Evolutionary conservation across 176 grass and related monocot species (phyloP), one percentile per base, ranked within the genome.

Genomic region (Oryza rufipogon): DNA sequence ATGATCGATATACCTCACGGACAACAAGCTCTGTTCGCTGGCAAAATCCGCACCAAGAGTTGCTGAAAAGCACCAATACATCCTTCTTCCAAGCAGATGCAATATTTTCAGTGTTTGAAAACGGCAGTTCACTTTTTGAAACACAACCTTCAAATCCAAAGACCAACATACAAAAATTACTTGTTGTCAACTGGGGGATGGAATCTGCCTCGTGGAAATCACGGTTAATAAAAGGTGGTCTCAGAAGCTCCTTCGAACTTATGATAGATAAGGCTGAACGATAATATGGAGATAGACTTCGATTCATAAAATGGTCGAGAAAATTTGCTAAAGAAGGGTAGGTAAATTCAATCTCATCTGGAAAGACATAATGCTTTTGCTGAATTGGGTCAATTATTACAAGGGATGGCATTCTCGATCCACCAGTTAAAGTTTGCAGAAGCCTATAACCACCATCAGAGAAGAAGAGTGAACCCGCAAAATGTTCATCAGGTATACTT

Each of bases 31-130:
- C 93, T 87, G 90, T 88, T 79, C 89, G 86, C 80, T 95, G 92
- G 70, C 96, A 98, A 90, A 98, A 95, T 66, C 96, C 96, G 79
- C 96, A 98, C 96, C 96, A 98, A 46, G 96, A 88, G 89, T 87
- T 93, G 86, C 87, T 98, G 86, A 98, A 93, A 76, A 98, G 83
- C 77, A 98, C 96, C 87, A 98, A 72, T 75, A 93, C 89, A 90
- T 98, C 96, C 41, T 80, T 90, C 68, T 88, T 93, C 95, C 95
- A 97, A 77, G 82, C 85, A 80, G 79, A 76, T 23, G 38, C 32
- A 68, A 81, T 61, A 82, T 77, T 91, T 86, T 88, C 80, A 39
- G 66, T 70, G 49, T 73, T 73, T 25, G 46, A 65, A 49, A 86
- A 89, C 64, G 67, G 68, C 48, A 78, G 36, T 81, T 80, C 77